Percentiles rank a stretch among this genome's conserved stretches.
Evolutionary conservation across 495 filamentous ascomycete species (phyloP).

Genomic region (Choiromyces venosus): DNA sequence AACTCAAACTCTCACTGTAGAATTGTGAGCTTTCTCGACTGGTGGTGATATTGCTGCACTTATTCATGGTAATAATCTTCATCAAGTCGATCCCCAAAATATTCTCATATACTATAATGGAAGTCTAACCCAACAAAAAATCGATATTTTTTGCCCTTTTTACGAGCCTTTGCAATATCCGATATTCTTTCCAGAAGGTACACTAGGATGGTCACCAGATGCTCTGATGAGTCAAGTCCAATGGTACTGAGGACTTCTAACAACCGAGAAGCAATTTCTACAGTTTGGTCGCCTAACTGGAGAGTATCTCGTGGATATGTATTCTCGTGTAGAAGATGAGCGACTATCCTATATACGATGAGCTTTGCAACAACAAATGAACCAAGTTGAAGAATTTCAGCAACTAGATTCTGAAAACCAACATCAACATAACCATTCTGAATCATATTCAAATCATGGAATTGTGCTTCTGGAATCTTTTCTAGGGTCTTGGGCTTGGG

Average conservation of each 20-base stretch:
- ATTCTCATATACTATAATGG: not conserved
- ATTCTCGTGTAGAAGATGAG: constrained; percentile 7
- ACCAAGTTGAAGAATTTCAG: no score
- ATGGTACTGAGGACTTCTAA: not conserved
- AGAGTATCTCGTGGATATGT: constrained; percentile 12
- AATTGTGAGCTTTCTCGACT: not conserved
- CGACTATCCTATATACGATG: not conserved
- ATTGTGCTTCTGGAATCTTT: not conserved
- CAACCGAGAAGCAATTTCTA: not conserved
- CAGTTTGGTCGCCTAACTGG: not conserved
- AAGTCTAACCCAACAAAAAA: not conserved
- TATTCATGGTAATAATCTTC: constrained; percentile 7
- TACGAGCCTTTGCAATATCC: not conserved
- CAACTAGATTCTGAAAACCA: no score
- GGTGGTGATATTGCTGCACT: constrained; percentile 4
- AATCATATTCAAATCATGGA: no score
- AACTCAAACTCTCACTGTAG: no score
- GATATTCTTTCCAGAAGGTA: not conserved
- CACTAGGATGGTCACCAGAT: not conserved
- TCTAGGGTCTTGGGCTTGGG: not conserved
- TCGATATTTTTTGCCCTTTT: not conserved
- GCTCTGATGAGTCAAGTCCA: not conserved
- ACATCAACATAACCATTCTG: no score
- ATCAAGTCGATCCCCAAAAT: constrained; percentile 1
- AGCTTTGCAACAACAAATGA: no score